A percentile compares a stretch with the other conserved stretches of the same genome.
Evolutionary conservation across 495 filamentous ascomycete species (phyloP).

Genomic region (Achaetomiella virescens): DNA sequence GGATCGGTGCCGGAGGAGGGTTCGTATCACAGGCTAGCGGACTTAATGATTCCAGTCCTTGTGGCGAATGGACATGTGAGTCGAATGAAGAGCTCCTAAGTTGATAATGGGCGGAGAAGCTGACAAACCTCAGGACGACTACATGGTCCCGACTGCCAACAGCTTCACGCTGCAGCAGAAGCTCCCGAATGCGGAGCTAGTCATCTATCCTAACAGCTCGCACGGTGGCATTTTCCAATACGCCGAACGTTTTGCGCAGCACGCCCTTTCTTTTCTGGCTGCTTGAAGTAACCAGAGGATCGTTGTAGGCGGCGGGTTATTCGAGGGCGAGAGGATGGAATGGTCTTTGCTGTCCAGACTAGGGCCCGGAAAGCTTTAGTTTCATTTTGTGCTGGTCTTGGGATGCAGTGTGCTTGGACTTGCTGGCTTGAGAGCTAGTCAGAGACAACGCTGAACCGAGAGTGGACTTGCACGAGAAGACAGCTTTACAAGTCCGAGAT

Average conservation of each 20-base stretch:
- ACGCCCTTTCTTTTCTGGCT: conserved; percentile 13
- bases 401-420: too few relatives aligned
- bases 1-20: conserved; percentile 7
- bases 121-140: conserved; percentile 21
- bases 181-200: conserved; percentile 26
- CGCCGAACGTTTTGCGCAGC: conserved; percentile 22
- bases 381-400: too few relatives aligned
- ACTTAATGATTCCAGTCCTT: conserved; percentile 28
- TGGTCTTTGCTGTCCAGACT: too few relatives aligned
- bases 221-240: conserved; percentile 31
- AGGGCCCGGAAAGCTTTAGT: too few relatives aligned
- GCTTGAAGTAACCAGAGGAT: background rate
- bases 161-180: conserved; percentile 27
- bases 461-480: too few relatives aligned
- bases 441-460: too few relatives aligned
- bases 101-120: background rate
- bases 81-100: background rate
- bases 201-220: conserved; percentile 29
- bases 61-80: conserved; percentile 29
- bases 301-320: background rate
- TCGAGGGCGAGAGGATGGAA: too few relatives aligned
- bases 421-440: too few relatives aligned
- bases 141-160: conserved; percentile 27
- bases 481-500: too few relatives aligned
- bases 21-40: conserved; percentile 24